Evolutionary conservation across 495 filamentous ascomycete species (phyloP).

Genomic region (Aspergillus hancockii): DNA sequence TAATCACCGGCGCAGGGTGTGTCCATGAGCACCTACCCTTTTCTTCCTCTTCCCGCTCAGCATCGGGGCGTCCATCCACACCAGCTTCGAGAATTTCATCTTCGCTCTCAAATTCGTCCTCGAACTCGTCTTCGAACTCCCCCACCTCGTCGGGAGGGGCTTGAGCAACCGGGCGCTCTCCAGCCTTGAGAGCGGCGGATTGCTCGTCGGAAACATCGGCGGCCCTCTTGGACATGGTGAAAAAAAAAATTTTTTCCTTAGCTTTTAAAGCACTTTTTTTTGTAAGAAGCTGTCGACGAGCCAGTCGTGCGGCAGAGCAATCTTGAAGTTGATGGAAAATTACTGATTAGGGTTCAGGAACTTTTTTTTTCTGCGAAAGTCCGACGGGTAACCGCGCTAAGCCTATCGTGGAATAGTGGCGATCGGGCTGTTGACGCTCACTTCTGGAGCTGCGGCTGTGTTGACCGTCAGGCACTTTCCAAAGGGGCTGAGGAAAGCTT

Average conservation of each 20-base stretch:
- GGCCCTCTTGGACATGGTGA: slow-evolving; percentile 70
- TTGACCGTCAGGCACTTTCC: not conserved
- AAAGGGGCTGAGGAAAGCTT: slow-evolving; percentile 11
- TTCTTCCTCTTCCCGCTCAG: slow-evolving; percentile 88
- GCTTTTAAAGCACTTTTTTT: slow-evolving; percentile 3
- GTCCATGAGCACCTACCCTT: slow-evolving; percentile 47
- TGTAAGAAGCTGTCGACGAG: slow-evolving; percentile 21
- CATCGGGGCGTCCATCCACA: slow-evolving; percentile 87
- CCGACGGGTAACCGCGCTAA: slow-evolving; percentile 30
- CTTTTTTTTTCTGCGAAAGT: slow-evolving; percentile 29
- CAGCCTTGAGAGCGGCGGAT: slow-evolving; percentile 64
- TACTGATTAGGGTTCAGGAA: slow-evolving; percentile 38
- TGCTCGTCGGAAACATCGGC: slow-evolving; percentile 57
- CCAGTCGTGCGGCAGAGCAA: slow-evolving; percentile 24
- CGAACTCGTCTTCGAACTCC: slow-evolving; percentile 94
- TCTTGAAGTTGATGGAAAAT: slow-evolving; percentile 12
- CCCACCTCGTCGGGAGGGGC: slow-evolving; percentile 64
- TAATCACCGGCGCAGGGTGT: not conserved
- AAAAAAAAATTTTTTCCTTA: not conserved
- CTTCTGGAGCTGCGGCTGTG: slow-evolving; percentile 28
- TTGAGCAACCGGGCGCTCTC: slow-evolving; percentile 58
- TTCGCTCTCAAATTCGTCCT: slow-evolving; percentile 96
- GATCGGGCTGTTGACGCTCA: slow-evolving; percentile 27
- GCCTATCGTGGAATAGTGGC: slow-evolving; percentile 44
- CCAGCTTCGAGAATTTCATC: slow-evolving; percentile 95